A percentile compares a stretch with the other conserved stretches of the same genome.
Evolutionary conservation across 257 asterid genomes (phyloP).

Genomic region (Solanum neorickii): DNA sequence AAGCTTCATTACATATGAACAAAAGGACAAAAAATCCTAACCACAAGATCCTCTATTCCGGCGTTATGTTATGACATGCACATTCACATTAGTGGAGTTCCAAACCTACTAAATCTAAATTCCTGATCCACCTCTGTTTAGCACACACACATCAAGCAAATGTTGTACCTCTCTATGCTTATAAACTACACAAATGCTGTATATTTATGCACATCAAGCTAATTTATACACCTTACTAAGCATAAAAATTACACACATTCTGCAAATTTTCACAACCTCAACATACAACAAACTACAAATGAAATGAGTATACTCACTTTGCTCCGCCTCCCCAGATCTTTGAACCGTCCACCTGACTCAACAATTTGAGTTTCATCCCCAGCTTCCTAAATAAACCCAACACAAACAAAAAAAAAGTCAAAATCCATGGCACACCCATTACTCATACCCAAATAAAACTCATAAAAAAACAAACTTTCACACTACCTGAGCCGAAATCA

Average conservation of each 20-base stretch:
- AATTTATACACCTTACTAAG: not conserved
- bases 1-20: not conserved
- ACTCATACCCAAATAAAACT: not conserved
- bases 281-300: not conserved
- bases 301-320: slow-evolving; percentile 32
- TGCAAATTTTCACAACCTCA: not conserved
- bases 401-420: not conserved
- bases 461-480: not conserved
- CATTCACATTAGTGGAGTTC: not conserved
- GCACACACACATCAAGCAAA: not conserved
- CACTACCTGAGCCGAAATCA: slow-evolving; percentile 19
- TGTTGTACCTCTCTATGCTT: not conserved
- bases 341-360: slow-evolving; percentile 17
- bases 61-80: not conserved
- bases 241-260: not conserved
- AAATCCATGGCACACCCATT: not conserved
- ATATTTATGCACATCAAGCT: not conserved
- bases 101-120: not conserved
- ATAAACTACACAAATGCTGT: not conserved
- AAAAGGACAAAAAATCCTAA: not conserved
- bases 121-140: not conserved
- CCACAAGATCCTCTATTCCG: not conserved
- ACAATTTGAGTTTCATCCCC: slow-evolving; percentile 34
- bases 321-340: slow-evolving; percentile 66
- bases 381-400: not conserved